Evolutionary conservation across 116 monocot genomes (phyloP), one percentile per base, ranked within the genome.

Genomic region (Posidonia oceanica): DNA sequence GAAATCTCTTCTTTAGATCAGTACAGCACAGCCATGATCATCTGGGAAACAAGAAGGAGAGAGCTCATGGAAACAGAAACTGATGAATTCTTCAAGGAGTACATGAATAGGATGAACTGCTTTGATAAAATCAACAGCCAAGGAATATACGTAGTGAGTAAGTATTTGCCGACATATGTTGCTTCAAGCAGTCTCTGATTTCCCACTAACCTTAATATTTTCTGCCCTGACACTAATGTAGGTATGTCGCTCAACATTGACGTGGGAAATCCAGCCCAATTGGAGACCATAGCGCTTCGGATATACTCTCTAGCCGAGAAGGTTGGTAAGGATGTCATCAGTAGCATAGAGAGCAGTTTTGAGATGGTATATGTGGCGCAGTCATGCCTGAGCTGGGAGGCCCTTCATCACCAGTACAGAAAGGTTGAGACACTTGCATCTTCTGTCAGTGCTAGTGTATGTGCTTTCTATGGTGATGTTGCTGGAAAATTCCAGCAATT

Each of bases 281-380:
- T 67, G 14, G 69, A 61, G 18, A 61, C 29, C 36, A 67, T 76
- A 11, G 63, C 55, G 14, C 13, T 10, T 23, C 61, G 36, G 44
- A 59, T 72, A 0, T 14, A 51, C 14, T 36, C 61, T 62, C 8
- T 68, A 6, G 40, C 2, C 8, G 61, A 14, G 53, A 8, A 7
- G 0, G 2, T 20, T 7, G 23, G 18, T 3, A 66, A 57, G 8
- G 15, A 59, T 23, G 7, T 81, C 44, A 12, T 57, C 14, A 66
- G 55, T 12, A 61, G 70, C 37, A 5, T 70, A 2, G 55, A 69
- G 63, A 72, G 61, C 39, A 65, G 65, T 40, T 66, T 81, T 29
- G 81, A 81, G 23, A 17, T 66, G 52, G 66, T 71, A n/a, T 81
- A 81, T 71, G 81, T 81, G 5, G 76, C 54, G 5, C 81, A 81